Percentiles rank a stretch among this genome's conserved stretches.
phyloP scores from a whole-genome alignment of 2,329 filamentous ascomycete species.

The Cryphonectria parasitica region DNA sequence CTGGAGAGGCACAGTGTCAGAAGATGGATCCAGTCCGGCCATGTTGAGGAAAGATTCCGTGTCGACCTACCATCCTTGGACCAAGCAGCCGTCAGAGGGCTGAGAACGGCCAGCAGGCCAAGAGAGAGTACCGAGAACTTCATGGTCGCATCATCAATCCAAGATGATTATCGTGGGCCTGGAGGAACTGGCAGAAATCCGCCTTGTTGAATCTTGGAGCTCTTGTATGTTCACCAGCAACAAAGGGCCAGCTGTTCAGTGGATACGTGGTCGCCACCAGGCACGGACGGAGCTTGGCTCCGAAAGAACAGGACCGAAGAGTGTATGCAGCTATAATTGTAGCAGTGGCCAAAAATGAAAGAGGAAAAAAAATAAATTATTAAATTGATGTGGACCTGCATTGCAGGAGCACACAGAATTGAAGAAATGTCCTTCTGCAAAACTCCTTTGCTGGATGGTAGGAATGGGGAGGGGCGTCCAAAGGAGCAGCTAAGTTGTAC shows the following conservation, averaged over 20 bases:
- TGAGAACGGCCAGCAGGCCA: slow-evolving; percentile 70
- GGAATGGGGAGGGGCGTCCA: background rate
- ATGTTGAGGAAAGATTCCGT: background rate
- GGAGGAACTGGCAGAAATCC: background rate
- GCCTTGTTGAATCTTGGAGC: background rate
- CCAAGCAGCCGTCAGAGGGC: slow-evolving; percentile 74
- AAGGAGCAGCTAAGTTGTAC: background rate
- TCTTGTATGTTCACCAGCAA: slow-evolving; percentile 3
- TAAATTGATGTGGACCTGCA: background rate
- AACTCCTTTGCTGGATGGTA: background rate
- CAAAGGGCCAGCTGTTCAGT: slow-evolving; percentile 22
- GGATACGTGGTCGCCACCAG: slow-evolving; percentile 5
- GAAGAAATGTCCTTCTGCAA: background rate
- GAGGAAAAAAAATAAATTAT: too few species aligned
- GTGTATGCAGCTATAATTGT: background rate
- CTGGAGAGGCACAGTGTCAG: slow-evolving; percentile 48
- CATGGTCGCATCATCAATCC: slow-evolving; percentile 63
- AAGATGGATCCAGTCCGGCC: slow-evolving; percentile 7
- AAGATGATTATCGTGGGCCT: slow-evolving; percentile 20
- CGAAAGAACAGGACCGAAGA: background rate
- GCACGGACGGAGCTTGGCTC: background rate
- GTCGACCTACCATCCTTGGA: slow-evolving; percentile 74
- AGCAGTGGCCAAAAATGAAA: background rate
- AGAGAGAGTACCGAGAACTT: slow-evolving; percentile 69
- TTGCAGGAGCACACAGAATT: background rate